Evolutionary conservation across 2,329 filamentous ascomycete genomes (phyloP).

Genomic region (Trichoderma harzianum): DNA sequence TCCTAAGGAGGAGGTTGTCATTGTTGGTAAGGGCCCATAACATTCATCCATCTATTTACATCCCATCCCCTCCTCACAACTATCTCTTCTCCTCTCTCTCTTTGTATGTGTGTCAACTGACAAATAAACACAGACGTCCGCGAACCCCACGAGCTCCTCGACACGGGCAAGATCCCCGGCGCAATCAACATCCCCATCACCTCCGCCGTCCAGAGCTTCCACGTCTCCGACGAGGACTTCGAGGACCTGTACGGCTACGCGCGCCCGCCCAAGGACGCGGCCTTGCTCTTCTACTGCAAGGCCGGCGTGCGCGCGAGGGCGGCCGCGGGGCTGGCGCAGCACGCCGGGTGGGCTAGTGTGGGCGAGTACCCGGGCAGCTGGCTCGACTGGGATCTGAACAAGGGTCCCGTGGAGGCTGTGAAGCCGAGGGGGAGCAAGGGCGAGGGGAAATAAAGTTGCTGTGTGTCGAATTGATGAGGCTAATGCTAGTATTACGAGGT

Average conservation of each 20-base stretch:
- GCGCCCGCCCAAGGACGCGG: slow-evolving; percentile 55
- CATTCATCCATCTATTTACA: not conserved
- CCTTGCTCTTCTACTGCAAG: slow-evolving; percentile 88
- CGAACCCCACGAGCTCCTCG: slow-evolving; percentile 63
- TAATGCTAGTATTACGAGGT: not conserved
- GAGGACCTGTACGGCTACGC: slow-evolving; percentile 75
- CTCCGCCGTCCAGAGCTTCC: slow-evolving; percentile 73
- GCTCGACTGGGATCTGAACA: slow-evolving; percentile 76
- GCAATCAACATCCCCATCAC: slow-evolving; percentile 80
- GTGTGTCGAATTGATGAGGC: not conserved
- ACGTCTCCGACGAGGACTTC: slow-evolving; percentile 75
- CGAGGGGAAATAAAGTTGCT: not conserved
- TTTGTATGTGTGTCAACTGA: not conserved
- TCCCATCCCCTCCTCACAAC: not conserved
- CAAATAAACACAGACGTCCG: slow-evolving; percentile 55
- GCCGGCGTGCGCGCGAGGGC: slow-evolving; percentile 78
- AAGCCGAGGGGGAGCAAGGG: slow-evolving; percentile 7
- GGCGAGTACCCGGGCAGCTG: slow-evolving; percentile 74
- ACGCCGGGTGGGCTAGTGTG: slow-evolving; percentile 70
- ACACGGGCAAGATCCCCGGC: slow-evolving; percentile 71
- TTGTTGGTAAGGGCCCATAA: slow-evolving; percentile 44
- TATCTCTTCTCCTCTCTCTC: not conserved
- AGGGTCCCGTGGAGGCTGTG: slow-evolving; percentile 52
- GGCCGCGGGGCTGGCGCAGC: slow-evolving; percentile 71
- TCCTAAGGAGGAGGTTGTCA: slow-evolving; percentile 32